A percentile compares a stretch with the other conserved stretches of the same genome.
phyloP scores from a whole-genome alignment of 306 rosid genomes.

The Echinosophora koreensis region DNA sequence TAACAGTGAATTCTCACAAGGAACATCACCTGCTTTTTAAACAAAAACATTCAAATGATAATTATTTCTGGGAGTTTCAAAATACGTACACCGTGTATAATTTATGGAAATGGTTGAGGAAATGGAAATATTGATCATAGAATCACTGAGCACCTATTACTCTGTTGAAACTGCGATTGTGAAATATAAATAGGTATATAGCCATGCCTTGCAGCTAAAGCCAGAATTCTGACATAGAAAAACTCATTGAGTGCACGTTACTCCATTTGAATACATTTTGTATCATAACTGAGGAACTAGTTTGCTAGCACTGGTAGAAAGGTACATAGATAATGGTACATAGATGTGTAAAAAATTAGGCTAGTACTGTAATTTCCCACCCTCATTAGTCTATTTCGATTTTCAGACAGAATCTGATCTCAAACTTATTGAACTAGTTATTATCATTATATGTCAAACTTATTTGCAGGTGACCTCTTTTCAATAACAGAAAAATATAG shows the following conservation, averaged over 20 bases:
- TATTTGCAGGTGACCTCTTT: background rate
- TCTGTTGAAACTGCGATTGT: slow-evolving; percentile 12
- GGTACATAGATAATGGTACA: background rate
- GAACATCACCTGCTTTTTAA: slow-evolving; percentile 72
- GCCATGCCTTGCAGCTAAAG: background rate
- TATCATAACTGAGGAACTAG: slow-evolving; percentile 3
- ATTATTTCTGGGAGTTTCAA: slow-evolving; percentile 33
- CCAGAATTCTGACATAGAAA: background rate
- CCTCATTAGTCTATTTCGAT: background rate
- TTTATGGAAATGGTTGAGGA: slow-evolving; percentile 20
- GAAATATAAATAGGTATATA: background rate
- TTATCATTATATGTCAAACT: background rate
- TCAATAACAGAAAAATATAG: slow-evolving; percentile 4
- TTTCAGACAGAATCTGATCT: slow-evolving; percentile 19
- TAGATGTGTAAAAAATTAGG: background rate
- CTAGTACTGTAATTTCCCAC: background rate
- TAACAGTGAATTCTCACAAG: slow-evolving; percentile 84
- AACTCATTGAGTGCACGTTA: background rate
- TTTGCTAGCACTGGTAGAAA: background rate
- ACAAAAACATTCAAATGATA: slow-evolving; percentile 7
- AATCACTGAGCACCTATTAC: slow-evolving; percentile 3
- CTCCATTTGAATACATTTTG: background rate
- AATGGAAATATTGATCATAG: slow-evolving; percentile 37
- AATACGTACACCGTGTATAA: background rate
- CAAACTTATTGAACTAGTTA: slow-evolving; percentile 13